Conservation (phyloP, 2,329 filamentous ascomycete species). For the Helotiales sp. region DNA sequence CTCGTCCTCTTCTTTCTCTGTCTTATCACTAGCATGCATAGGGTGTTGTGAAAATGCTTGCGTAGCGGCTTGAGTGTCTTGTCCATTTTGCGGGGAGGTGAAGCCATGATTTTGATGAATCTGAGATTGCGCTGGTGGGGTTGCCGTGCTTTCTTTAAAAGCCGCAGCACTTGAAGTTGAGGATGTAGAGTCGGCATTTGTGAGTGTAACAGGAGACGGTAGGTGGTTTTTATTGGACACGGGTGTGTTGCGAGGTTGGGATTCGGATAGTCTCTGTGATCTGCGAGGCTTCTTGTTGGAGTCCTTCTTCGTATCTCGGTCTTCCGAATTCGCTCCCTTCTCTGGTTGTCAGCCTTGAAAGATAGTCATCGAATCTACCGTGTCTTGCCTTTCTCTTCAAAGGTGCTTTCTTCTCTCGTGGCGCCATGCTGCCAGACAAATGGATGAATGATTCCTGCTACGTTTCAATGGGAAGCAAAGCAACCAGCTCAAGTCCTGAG, state of each 20-base stretch:
- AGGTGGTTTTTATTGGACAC: conserved; percentile 66
- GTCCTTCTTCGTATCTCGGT: conserved; percentile 46
- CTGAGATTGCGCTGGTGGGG: conserved; percentile 63
- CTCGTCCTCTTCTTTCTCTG: conserved; percentile 73
- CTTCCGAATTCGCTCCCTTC: conserved; percentile 28
- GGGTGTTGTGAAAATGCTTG: no score
- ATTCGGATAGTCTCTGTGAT: conserved; percentile 65
- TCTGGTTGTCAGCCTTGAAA: conserved; percentile 21
- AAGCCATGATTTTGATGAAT: conserved; percentile 43
- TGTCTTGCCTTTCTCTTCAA: conserved; percentile 87
- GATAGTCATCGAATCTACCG: conserved; percentile 19
- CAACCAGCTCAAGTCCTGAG: no score
- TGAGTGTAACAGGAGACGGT: conserved; percentile 77
- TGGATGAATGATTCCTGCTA: not conserved
- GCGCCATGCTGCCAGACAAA: conserved; percentile 38
- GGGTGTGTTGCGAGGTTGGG: conserved; percentile 55
- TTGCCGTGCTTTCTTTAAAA: conserved; percentile 70
- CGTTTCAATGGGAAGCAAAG: not conserved
- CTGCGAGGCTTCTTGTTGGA: conserved; percentile 88
- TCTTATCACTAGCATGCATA: no score
- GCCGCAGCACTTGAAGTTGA: conserved; percentile 57
- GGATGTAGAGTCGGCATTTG: conserved; percentile 42
- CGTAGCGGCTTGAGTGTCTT: conserved; percentile 76
- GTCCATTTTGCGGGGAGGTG: no score
- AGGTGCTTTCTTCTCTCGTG: conserved; percentile 73